Evolutionary conservation across 306 rosid species (phyloP).

Genomic region (Quercus aquifolioides): DNA sequence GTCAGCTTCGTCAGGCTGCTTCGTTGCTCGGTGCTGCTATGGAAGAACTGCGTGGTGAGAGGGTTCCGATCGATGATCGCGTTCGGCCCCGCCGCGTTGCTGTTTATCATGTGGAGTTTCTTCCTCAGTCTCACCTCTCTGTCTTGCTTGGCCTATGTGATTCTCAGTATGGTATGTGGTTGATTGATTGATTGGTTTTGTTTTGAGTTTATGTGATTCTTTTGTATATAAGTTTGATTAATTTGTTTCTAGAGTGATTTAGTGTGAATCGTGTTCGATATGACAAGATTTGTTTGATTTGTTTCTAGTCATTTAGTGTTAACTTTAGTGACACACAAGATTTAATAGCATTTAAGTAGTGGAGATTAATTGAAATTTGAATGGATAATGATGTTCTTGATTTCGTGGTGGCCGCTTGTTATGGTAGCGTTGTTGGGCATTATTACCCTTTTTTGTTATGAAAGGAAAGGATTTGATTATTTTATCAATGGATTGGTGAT

Average conservation of each 20-base stretch:
- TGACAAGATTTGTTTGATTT: too few relatives aligned
- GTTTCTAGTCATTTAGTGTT: too few relatives aligned
- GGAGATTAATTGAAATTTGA: not conserved
- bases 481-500: not conserved
- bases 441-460: too few relatives aligned
- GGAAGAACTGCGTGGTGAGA: constrained; percentile 71
- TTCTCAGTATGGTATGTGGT: constrained; percentile 77
- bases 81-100: constrained; percentile 76
- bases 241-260: too few relatives aligned
- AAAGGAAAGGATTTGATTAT: not conserved
- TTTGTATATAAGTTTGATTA: too few relatives aligned
- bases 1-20: constrained; percentile 52
- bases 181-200: not conserved
- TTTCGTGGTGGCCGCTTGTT: not conserved
- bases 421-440: not conserved
- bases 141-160: constrained; percentile 83
- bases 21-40: constrained; percentile 44
- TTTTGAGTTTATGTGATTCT: not conserved
- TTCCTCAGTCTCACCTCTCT: constrained; percentile 89
- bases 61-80: constrained; percentile 67
- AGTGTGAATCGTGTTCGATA: too few relatives aligned
- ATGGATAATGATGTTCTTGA: not conserved
- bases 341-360: too few relatives aligned
- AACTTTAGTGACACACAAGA: too few relatives aligned
- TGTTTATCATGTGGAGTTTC: constrained; percentile 96